Percentiles rank a stretch among this genome's conserved stretches.
Evolutionary conservation across 108 stramenopile genomes (phyloP).

Genomic region (Cyclostephanos tholiformis): DNA sequence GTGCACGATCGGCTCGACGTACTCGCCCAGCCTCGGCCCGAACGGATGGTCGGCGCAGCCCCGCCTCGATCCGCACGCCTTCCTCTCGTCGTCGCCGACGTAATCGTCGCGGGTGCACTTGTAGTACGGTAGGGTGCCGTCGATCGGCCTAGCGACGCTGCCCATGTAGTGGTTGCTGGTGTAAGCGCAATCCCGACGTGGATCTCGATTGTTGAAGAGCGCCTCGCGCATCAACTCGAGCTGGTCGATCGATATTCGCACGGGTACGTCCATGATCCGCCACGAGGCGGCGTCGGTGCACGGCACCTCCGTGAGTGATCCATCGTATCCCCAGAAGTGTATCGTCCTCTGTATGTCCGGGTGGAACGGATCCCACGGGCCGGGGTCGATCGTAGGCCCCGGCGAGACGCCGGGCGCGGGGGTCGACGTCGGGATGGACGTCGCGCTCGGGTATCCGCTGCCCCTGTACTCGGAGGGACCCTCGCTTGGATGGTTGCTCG

Average conservation of each 20-base stretch:
- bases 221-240: conserved; percentile 67
- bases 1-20: conserved; percentile 26
- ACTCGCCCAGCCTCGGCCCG: conserved; percentile 29
- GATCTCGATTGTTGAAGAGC: conserved; percentile 63
- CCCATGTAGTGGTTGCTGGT: conserved; percentile 68
- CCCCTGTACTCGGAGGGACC: no score
- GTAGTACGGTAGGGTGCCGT: conserved; percentile 16
- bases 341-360: conserved; percentile 54
- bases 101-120: conserved; percentile 32
- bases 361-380: conserved; percentile 71
- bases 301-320: conserved; percentile 80
- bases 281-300: conserved; percentile 70
- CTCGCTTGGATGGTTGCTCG: neutral
- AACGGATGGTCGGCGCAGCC: conserved; percentile 21
- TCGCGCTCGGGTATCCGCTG: neutral
- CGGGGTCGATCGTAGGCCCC: neutral
- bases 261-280: conserved; percentile 72
- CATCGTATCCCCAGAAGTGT: conserved; percentile 80
- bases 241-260: conserved; percentile 60
- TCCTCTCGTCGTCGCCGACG: conserved; percentile 41
- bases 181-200: conserved; percentile 41
- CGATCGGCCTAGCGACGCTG: conserved; percentile 71
- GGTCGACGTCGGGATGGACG: neutral
- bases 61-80: conserved; percentile 31
- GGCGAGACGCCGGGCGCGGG: neutral